These are phyloP conservation scores for Ambrosiella beaveri DNA, from an alignment of 2,329 filamentous ascomycete species.

Conservation along the genomic window DNA sequence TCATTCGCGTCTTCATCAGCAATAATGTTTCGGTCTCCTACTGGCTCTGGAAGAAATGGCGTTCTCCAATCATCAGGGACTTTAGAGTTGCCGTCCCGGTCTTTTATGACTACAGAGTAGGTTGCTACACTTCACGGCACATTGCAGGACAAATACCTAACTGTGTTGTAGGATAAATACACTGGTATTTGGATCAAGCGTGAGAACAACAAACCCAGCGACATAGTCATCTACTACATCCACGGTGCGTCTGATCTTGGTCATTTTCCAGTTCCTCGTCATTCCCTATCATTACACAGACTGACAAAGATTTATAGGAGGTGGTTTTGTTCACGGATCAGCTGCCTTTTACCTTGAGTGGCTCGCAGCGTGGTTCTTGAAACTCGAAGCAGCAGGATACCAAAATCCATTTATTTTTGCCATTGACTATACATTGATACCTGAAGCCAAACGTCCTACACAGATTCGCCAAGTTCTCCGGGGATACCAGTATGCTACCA, in stretches of 20 bases:
- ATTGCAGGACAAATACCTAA: not conserved
- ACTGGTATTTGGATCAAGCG: constrained; percentile 54
- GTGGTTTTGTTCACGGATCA: constrained; percentile 71
- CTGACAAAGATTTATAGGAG: constrained; percentile 30
- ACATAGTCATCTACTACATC: constrained; percentile 66
- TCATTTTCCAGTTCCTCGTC: not conserved
- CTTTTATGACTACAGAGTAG: constrained; percentile 27
- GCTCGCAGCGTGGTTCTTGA: constrained; percentile 50
- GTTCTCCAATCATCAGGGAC: constrained; percentile 30
- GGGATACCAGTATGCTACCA: constrained; percentile 54
- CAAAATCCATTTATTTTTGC: constrained; percentile 62
- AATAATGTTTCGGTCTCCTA: constrained; percentile 58
- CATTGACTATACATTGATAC: constrained; percentile 57
- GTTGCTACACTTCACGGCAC: not conserved
- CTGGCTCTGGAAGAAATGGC: constrained; percentile 53
- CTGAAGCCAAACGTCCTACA: constrained; percentile 53
- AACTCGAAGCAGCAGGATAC: constrained; percentile 49
- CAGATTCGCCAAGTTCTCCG: constrained; percentile 54
- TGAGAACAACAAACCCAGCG: constrained; percentile 42
- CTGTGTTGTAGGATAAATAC: constrained; percentile 24
- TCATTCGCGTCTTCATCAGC: constrained; percentile 63
- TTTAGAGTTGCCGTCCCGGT: constrained; percentile 46
- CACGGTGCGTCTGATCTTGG: constrained; percentile 41
- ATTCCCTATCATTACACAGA: not conserved
- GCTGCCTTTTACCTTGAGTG: constrained; percentile 76